Evolutionary conservation across 139 green algal species (phyloP).

Genomic region (Pycnococcus provasolii): DNA sequence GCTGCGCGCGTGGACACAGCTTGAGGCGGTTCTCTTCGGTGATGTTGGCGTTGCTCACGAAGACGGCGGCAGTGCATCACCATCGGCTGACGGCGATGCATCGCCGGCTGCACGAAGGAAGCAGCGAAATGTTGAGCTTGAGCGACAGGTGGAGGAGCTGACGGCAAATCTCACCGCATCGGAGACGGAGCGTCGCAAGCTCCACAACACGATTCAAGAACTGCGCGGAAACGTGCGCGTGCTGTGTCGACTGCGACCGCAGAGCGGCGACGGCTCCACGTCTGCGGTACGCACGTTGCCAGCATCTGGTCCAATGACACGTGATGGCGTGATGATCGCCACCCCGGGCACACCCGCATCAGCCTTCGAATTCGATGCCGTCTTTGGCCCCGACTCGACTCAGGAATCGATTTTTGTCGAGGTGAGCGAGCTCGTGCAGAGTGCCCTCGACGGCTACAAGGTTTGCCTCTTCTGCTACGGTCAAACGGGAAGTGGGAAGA

Average conservation of each 20-base stretch:
- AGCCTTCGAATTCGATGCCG: too few species aligned
- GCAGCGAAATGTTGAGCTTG: too few species aligned
- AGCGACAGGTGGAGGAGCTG: background rate
- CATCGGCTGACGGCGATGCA: too few species aligned
- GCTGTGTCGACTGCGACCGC: conserved; percentile 26
- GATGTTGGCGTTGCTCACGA: too few species aligned
- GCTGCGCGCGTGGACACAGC: too few species aligned
- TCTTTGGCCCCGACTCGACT: conserved; percentile 42
- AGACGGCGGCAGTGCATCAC: too few species aligned
- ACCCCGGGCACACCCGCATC: too few species aligned
- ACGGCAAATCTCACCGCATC: background rate
- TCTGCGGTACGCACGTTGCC: too few species aligned
- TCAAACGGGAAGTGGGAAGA: conserved; percentile 92
- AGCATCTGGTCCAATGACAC: too few species aligned
- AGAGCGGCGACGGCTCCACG: background rate
- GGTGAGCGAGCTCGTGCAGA: conserved; percentile 71
- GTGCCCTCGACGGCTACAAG: conserved; percentile 54
- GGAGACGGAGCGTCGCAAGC: background rate
- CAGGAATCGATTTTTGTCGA: conserved; percentile 77
- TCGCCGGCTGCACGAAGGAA: too few species aligned
- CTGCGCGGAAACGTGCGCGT: conserved; percentile 32
- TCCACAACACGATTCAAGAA: conserved; percentile 33
- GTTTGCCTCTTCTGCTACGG: conserved; percentile 93
- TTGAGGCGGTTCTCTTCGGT: too few species aligned
- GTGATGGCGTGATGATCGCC: too few species aligned